Conservation (phyloP, 495 filamentous ascomycete genomes). For the Neurospora terricola region DNA sequence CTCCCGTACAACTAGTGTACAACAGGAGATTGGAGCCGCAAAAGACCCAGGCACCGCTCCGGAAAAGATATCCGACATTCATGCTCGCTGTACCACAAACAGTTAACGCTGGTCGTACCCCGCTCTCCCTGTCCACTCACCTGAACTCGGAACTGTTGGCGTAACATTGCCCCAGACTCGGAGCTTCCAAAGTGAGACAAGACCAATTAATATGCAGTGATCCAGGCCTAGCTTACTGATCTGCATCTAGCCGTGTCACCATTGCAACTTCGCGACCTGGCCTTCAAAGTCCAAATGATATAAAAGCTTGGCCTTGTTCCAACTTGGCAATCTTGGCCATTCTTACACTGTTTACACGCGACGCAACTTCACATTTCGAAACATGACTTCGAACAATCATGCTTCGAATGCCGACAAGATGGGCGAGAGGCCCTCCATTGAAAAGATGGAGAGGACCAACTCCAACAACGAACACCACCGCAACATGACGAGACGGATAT, state of each 20-base stretch:
- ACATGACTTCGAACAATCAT: not conserved
- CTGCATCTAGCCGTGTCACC: not conserved
- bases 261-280: not conserved
- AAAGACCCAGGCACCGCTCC: not conserved
- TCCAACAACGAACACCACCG: not conserved
- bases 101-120: not conserved
- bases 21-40: not conserved
- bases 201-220: not conserved
- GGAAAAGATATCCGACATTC: not conserved
- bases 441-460: not conserved
- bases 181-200: not conserved
- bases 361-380: not conserved
- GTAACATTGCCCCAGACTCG: not conserved
- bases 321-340: not conserved
- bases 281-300: not conserved
- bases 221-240: not conserved
- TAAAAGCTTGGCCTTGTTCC: not conserved
- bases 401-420: not conserved
- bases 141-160: not conserved
- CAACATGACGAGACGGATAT: slow-evolving; percentile 6
- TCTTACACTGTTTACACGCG: not conserved
- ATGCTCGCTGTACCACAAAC: not conserved
- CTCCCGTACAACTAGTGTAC: not conserved
- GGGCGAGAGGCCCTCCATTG: not conserved
- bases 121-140: not conserved